Conservation (phyloP, 2,329 filamentous ascomycete genomes). For the Hansfordia pulvinata region DNA sequence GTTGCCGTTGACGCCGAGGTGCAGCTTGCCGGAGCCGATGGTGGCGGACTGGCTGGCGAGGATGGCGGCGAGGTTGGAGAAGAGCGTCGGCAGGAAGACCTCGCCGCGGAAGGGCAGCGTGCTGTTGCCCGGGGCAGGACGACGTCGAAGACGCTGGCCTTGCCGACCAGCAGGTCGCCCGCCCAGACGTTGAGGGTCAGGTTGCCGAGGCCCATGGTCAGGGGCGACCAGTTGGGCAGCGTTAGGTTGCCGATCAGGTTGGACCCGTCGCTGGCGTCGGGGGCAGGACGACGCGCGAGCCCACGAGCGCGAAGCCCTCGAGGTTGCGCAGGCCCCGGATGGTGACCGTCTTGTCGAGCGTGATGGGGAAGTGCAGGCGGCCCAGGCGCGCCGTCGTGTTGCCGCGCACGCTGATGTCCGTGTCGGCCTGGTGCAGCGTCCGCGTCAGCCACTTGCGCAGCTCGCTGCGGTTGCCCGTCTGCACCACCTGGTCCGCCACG, state of each 20-base stretch:
- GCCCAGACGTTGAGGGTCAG: constrained; percentile 16
- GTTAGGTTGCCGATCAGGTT: constrained; percentile 9
- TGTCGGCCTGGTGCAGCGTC: constrained; percentile 1
- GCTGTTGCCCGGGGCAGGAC: constrained; percentile 14
- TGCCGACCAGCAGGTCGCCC: constrained; percentile 10
- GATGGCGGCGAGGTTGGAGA: constrained; percentile 10
- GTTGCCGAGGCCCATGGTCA: constrained; percentile 11
- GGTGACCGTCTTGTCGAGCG: constrained; percentile 17
- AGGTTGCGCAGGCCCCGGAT: constrained; percentile 8
- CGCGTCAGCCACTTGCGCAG: constrained; percentile 4
- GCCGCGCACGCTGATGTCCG: constrained; percentile 4
- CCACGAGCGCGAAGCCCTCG: constrained; percentile 5
- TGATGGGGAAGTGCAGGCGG: constrained; percentile 15
- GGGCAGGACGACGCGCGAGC: constrained; percentile 5
- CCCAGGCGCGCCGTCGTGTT: constrained; percentile 17
- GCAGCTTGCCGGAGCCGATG: constrained; percentile 11
- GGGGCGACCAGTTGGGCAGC: constrained; percentile 7
- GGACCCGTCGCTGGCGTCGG: constrained; percentile 7
- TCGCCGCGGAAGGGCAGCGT: constrained; percentile 11
- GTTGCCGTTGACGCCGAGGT: constrained; percentile 12
- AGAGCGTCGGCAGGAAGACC: constrained; percentile 9
- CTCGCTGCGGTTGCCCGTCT: constrained; percentile 4
- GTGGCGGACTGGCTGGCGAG: constrained; percentile 9
- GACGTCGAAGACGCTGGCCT: constrained; percentile 10
- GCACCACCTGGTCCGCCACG: constrained; percentile 5